Evolutionary conservation across 1,139 yeast genomes (phyloP).

Genomic region (Kurtzmaniella natalensis): DNA sequence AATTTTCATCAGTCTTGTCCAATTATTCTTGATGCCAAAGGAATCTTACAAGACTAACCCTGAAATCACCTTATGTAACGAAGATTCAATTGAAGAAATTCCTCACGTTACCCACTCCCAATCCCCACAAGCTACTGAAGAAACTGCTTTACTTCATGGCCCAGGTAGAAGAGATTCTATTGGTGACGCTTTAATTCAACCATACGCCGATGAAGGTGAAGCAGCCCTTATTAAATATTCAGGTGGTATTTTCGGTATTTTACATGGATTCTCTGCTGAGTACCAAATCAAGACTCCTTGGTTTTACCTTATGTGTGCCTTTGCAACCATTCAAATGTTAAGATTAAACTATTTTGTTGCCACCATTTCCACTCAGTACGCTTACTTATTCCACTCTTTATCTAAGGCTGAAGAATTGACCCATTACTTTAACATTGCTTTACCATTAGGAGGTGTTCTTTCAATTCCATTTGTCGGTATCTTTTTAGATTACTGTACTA

Average conservation of each 20-base stretch:
- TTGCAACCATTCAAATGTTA: constrained; percentile 41
- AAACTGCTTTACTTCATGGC: constrained; percentile 17
- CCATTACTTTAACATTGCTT: constrained; percentile 38
- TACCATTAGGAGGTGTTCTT: constrained; percentile 43
- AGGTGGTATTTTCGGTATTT: constrained; percentile 40
- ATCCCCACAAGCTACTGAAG: constrained; percentile 14
- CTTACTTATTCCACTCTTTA: constrained; percentile 31
- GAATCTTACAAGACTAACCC: constrained; percentile 38
- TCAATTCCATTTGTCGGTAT: constrained; percentile 41
- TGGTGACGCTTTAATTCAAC: constrained; percentile 45
- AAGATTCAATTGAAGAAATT: constrained; percentile 15
- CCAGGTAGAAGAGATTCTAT: constrained; percentile 34
- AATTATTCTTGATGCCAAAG: constrained; percentile 37
- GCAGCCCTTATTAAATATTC: constrained; percentile 28
- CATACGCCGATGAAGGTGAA: constrained; percentile 40
- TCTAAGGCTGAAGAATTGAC: constrained; percentile 27
- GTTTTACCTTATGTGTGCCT: constrained; percentile 37
- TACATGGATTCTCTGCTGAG: constrained; percentile 41
- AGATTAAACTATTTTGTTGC: constrained; percentile 45
- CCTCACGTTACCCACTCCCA: constrained; percentile 2
- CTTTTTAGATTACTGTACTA: constrained; percentile 35
- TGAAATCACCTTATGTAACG: constrained; percentile 24
- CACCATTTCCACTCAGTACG: constrained; percentile 41
- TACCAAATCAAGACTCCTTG: constrained; percentile 39
- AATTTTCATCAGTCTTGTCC: constrained; percentile 33